Evolutionary conservation across 1,139 yeast species (phyloP), one percentile per base, ranked within the genome.

Genomic region (Yamadazyma conglobata): DNA sequence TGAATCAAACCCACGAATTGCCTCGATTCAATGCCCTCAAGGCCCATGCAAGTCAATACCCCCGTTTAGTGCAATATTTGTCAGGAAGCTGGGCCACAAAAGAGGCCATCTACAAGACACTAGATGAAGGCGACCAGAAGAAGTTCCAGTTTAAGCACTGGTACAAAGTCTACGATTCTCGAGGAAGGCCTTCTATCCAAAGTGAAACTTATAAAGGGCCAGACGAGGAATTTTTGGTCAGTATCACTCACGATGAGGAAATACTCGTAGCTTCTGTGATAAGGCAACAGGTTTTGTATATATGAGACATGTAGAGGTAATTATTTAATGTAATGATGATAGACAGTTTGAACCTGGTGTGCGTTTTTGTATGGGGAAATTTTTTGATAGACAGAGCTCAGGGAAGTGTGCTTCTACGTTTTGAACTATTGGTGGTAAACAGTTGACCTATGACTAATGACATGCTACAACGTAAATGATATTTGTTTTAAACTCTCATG

Each of bases 61-160:
- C 51, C 0, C 47, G 47, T 14, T 54, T 60, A 25, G 56, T 58
- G 5, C 44, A 47, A 23, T 49, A 64, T 10, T 50, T 84, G 14
- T 74, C 88, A 1, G 79, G 81, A 1, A 58, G 58, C 8, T 84
- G 94, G 93, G 82, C 89, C 6, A 62, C 74, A 16, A 85, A 84
- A 46, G 95, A 84, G 47, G 91, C 94, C 0, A 50, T 82, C 5
- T 84, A 64, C 54, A 84, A 84, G 51, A 65, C 82, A 0, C 54
- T 85, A 34, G 74, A 69, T 27, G 37, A 50, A 0, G 41, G 39
- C 2, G 73, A 71, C 27, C 94, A 85, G 50, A 33, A 39, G 10
- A 10, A 15, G 5, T 83, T 83, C 46, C 56, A 56, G 27, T 81
- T 85, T 60, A 69, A 63, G 10, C 56, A 74, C 11, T 85, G 94